These are phyloP conservation scores for Obelidium mucronatum DNA, from an alignment of 192 early-diverging fungal species.

Conservation along the genomic window DNA sequence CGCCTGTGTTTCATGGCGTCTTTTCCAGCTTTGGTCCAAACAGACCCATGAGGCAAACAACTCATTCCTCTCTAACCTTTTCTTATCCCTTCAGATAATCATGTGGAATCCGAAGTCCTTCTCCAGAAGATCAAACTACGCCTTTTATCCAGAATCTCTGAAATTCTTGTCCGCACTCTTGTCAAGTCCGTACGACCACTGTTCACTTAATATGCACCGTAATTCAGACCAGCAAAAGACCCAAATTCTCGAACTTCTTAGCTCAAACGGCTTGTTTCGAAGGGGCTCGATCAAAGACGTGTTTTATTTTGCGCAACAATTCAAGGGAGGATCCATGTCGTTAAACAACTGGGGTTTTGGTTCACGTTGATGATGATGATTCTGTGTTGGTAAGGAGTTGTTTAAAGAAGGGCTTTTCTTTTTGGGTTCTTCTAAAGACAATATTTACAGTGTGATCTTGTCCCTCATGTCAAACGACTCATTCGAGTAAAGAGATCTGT, in stretches of 20 bases:
- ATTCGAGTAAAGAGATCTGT: conserved; percentile 9
- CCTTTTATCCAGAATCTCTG: conserved; percentile 68
- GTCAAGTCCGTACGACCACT: conserved; percentile 21
- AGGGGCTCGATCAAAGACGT: conserved; percentile 65
- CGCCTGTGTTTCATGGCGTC: too few species aligned
- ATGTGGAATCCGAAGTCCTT: conserved; percentile 82
- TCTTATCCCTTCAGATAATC: conserved; percentile 68
- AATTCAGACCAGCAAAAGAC: conserved; percentile 61
- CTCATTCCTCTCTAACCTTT: too few species aligned
- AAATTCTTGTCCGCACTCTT: conserved; percentile 60
- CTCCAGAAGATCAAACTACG: conserved; percentile 70
- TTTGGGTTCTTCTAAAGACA: background rate
- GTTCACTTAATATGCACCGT: conserved; percentile 67
- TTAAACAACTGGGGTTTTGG: conserved; percentile 69
- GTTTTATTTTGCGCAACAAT: conserved; percentile 73
- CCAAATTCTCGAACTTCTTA: conserved; percentile 54
- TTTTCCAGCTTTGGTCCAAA: too few species aligned
- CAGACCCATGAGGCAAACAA: too few species aligned
- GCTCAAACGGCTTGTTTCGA: conserved; percentile 11
- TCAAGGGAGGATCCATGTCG: conserved; percentile 71
- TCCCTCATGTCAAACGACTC: conserved; percentile 27
- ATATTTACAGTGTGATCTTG: background rate
- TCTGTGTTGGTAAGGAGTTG: conserved; percentile 12
- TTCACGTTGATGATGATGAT: conserved; percentile 69
- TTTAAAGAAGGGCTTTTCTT: background rate